phyloP scores from a whole-genome alignment of 345 rosid species.

The Hirschfeldia incana region DNA sequence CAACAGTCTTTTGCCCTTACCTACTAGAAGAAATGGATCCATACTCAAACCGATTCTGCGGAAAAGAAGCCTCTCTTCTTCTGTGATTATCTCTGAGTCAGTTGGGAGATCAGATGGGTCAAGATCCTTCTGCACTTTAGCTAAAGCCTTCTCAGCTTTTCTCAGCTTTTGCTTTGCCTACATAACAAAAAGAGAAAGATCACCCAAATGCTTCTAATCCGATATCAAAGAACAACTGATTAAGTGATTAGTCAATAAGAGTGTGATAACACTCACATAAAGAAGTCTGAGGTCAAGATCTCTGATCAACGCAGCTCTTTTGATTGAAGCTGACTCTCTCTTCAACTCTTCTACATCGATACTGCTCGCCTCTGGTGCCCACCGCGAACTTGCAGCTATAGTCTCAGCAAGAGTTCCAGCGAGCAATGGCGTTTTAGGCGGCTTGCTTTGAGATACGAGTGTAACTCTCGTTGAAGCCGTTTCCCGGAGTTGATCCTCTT shows the following conservation, averaged over 20 bases:
- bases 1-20: slow-evolving; percentile 47
- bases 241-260: neutral
- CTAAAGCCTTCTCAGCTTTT: slow-evolving; percentile 66
- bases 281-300: slow-evolving; percentile 66
- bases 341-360: slow-evolving; percentile 63
- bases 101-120: slow-evolving; percentile 77
- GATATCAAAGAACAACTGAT: neutral
- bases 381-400: slow-evolving; percentile 69
- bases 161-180: slow-evolving; percentile 73
- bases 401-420: slow-evolving; percentile 96
- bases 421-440: slow-evolving; percentile 46
- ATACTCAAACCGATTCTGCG: slow-evolving; percentile 89
- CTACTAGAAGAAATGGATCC: slow-evolving; percentile 83
- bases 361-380: slow-evolving; percentile 64
- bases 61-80: slow-evolving; percentile 80
- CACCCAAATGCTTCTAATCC: slow-evolving; percentile 19
- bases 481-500: slow-evolving; percentile 76
- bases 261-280: slow-evolving; percentile 50
- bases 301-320: slow-evolving; percentile 54
- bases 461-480: slow-evolving; percentile 42
- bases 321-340: slow-evolving; percentile 56
- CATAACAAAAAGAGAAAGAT: slow-evolving; percentile 23
- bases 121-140: slow-evolving; percentile 67
- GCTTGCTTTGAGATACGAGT: slow-evolving; percentile 39
- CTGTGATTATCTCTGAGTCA: slow-evolving; percentile 76